A percentile compares a stretch with the other conserved stretches of the same genome.
Evolutionary conservation across 768 basidiomycete species (phyloP).

Genomic region (Xerocomus spinulosus): DNA sequence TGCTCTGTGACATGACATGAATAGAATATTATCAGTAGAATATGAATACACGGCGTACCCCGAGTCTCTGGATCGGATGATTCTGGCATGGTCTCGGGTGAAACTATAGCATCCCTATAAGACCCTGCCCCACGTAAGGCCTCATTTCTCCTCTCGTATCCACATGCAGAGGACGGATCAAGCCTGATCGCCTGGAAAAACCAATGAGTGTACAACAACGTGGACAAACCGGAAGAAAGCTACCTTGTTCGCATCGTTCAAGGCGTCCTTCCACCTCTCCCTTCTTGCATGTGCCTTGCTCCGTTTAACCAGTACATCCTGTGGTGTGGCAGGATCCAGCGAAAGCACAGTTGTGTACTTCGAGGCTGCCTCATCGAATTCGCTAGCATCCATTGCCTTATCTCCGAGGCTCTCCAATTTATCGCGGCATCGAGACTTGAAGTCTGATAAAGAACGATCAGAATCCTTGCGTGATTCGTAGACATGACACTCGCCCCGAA

Average conservation of each 20-base stretch:
- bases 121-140: neutral
- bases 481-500: neutral
- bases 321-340: neutral
- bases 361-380: neutral
- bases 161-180: neutral
- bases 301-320: neutral
- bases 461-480: neutral
- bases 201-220: neutral
- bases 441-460: neutral
- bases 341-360: neutral
- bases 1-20: too few relatives aligned
- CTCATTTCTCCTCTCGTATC: neutral
- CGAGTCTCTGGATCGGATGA: too few relatives aligned
- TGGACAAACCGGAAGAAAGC: neutral
- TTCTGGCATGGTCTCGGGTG: too few relatives aligned
- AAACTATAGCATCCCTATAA: neutral
- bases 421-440: neutral
- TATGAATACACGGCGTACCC: too few relatives aligned
- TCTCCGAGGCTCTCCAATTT: constrained; percentile 1
- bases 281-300: neutral
- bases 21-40: too few relatives aligned
- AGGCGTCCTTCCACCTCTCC: neutral
- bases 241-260: neutral
- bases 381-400: neutral
- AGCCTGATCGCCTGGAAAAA: neutral